Evolutionary conservation across 768 basidiomycete species (phyloP).

Genomic region (Russula earlei): DNA sequence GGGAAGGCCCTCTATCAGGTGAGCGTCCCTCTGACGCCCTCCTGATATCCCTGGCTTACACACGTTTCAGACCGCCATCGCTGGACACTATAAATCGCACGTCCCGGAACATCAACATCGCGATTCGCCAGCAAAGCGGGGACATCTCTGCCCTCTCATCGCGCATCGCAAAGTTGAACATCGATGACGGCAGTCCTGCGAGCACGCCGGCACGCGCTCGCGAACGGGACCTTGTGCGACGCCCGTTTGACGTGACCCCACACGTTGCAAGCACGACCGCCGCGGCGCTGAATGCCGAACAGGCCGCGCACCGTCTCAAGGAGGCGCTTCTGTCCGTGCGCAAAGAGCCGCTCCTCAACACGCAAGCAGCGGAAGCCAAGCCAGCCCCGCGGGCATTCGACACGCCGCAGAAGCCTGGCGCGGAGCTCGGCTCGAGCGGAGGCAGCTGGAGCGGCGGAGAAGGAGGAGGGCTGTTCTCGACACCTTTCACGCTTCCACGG

Average conservation of each 20-base stretch:
- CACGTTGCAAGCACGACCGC: constrained; percentile 67
- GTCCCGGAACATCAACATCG: constrained; percentile 74
- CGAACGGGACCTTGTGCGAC: constrained; percentile 11
- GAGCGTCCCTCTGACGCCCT: neutral
- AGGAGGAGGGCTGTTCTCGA: neutral
- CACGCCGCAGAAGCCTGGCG: constrained; percentile 13
- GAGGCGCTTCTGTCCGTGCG: constrained; percentile 51
- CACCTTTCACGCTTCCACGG: constrained; percentile 7
- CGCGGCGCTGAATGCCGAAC: constrained; percentile 74
- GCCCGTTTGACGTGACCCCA: constrained; percentile 35
- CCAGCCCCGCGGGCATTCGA: constrained; percentile 24
- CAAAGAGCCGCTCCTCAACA: constrained; percentile 59
- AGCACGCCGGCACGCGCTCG: constrained; percentile 20
- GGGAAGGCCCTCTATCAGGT: constrained; percentile 8
- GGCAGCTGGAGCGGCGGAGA: neutral
- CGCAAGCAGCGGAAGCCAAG: constrained; percentile 31
- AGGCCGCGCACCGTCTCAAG: constrained; percentile 63
- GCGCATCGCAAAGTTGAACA: constrained; percentile 44
- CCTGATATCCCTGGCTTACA: neutral
- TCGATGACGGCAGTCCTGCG: constrained; percentile 31
- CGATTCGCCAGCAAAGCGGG: constrained; percentile 50
- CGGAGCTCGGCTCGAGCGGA: neutral
- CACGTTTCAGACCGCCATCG: constrained; percentile 56
- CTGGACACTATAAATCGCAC: constrained; percentile 80
- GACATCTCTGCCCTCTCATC: constrained; percentile 43